phyloP scores from a whole-genome alignment of 257 asterid genomes.

The Mentha longifolia region DNA sequence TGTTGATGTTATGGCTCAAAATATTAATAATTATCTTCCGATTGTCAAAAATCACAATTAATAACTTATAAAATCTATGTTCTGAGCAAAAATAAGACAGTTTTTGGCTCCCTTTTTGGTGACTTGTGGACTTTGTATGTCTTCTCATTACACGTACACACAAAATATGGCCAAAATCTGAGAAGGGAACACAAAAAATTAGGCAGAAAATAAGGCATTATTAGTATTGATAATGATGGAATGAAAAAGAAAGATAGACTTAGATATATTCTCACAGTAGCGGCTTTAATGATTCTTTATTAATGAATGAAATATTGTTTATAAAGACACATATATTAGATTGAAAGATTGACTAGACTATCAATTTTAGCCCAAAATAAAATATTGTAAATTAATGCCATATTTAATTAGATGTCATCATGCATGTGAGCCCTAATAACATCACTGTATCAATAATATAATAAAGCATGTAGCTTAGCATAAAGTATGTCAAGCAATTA shows the following conservation, averaged over 20 bases:
- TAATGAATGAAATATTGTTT: background rate
- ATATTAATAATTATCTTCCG: conserved; percentile 7
- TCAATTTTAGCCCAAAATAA: background rate
- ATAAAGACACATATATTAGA: background rate
- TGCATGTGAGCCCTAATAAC: conserved; percentile 13
- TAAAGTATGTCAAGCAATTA: too few relatives aligned
- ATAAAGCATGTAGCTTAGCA: too few relatives aligned
- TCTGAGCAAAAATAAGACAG: conserved; percentile 16
- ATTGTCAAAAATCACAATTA: conserved; percentile 26
- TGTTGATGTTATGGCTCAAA: conserved; percentile 1
- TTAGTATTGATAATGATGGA: conserved; percentile 34
- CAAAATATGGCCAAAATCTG: background rate
- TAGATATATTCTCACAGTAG: background rate
- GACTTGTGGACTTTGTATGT: conserved; percentile 10
- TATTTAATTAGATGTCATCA: background rate
- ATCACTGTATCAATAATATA: background rate
- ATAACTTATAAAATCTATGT: conserved; percentile 19
- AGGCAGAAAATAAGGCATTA: conserved; percentile 18
- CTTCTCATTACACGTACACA: background rate
- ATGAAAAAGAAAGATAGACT: conserved; percentile 29
- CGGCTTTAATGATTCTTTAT: conserved; percentile 20
- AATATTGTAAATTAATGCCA: background rate
- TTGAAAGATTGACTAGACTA: background rate
- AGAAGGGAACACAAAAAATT: conserved; percentile 26
- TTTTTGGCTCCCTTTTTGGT: too few relatives aligned